These are phyloP conservation scores for Kluyveromyces aestuarii DNA, from an alignment of 805 yeast species.

Conservation along the genomic window DNA sequence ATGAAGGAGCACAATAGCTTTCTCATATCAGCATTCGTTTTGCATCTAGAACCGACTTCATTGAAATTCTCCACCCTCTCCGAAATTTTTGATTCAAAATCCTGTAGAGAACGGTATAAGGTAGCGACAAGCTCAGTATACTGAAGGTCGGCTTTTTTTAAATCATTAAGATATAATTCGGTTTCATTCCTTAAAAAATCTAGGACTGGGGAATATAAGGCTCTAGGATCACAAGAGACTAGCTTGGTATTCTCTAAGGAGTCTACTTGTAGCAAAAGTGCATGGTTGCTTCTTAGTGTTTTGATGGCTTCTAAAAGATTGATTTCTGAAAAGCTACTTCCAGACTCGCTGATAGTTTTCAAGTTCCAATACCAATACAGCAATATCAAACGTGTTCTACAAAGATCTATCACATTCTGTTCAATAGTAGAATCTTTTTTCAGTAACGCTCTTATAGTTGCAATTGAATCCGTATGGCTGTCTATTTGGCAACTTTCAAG, in stretches of 20 bases:
- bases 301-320: background rate
- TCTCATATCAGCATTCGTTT: background rate
- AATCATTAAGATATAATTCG: background rate
- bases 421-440: background rate
- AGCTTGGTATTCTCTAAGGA: background rate
- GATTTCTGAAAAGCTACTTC: background rate
- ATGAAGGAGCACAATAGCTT: background rate
- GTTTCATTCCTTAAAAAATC: conserved; percentile 4
- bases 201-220: background rate
- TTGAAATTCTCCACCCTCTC: background rate
- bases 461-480: background rate
- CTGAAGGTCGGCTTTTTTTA: background rate
- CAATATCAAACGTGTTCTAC: background rate
- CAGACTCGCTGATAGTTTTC: background rate
- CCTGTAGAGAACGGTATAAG: background rate
- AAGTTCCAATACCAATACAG: background rate
- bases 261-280: background rate
- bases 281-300: background rate
- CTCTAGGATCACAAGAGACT: background rate
- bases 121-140: background rate
- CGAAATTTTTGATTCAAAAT: background rate
- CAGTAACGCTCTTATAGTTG: background rate
- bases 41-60: background rate
- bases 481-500: background rate
- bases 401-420: background rate